Conservation (phyloP, 2,329 filamentous ascomycete genomes). For the Leptographium radiaticola region DNA sequence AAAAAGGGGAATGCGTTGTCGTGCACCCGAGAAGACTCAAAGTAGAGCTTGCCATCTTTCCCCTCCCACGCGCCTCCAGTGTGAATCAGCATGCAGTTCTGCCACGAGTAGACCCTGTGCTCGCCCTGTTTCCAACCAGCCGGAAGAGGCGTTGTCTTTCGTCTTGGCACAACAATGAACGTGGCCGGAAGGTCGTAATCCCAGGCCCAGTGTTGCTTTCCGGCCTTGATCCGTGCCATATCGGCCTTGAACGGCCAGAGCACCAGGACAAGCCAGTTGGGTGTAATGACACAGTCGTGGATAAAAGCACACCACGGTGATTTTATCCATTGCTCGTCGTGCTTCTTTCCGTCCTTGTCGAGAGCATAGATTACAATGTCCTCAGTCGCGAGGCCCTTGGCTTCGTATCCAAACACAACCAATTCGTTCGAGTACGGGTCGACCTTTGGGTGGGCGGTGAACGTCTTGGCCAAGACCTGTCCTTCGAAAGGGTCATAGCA, state of each 20-base stretch:
- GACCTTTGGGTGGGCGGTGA: conserved; percentile 38
- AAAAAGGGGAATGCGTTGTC: conserved; percentile 25
- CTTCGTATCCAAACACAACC: conserved; percentile 25
- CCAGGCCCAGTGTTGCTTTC: conserved; percentile 25
- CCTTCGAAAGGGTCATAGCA: conserved; percentile 36
- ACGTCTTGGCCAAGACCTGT: conserved; percentile 31
- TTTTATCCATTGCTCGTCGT: conserved; percentile 20
- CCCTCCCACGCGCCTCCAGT: conserved; percentile 28
- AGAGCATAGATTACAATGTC: conserved; percentile 23
- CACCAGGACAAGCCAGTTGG: conserved; percentile 21
- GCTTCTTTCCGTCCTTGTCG: conserved; percentile 14
- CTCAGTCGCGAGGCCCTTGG: conserved; percentile 21
- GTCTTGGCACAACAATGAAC: conserved; percentile 11
- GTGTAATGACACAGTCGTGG: conserved; percentile 26
- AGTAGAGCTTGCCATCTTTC: conserved; percentile 20
- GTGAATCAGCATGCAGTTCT: conserved; percentile 25
- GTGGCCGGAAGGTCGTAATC: conserved; percentile 11
- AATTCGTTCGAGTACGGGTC: conserved; percentile 32
- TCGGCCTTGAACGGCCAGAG: conserved; percentile 16
- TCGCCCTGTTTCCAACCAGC: conserved; percentile 14
- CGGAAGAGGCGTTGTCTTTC: conserved; percentile 7
- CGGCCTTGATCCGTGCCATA: conserved; percentile 23
- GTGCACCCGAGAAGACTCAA: conserved; percentile 24
- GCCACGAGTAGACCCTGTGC: conserved; percentile 12
- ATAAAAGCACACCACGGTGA: conserved; percentile 20